phyloP scores from a whole-genome alignment of 129 eudicot species.

The Pittosporum tobira region DNA sequence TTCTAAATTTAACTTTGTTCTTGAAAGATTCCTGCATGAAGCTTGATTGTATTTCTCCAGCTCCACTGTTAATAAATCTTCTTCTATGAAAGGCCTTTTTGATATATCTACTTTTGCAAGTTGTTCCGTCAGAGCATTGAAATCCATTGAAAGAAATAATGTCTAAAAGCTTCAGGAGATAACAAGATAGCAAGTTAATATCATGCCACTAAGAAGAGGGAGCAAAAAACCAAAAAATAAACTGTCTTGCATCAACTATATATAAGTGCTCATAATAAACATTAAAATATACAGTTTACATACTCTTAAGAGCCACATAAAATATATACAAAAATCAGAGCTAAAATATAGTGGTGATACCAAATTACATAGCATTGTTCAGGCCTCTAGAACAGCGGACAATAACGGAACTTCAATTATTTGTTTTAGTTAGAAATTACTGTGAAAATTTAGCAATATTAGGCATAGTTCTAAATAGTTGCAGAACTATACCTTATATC shows the following conservation, averaged over 20 bases:
- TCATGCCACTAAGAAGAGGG: background rate
- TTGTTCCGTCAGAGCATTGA: constrained; percentile 52
- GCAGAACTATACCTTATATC: too few species aligned
- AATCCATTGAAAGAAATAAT: constrained; percentile 59
- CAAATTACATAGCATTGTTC: too few species aligned
- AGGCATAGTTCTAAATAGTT: too few species aligned
- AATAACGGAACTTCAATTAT: too few species aligned
- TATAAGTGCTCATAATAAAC: background rate
- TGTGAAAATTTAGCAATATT: too few species aligned
- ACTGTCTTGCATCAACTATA: too few species aligned
- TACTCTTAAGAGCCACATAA: too few species aligned
- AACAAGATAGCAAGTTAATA: background rate
- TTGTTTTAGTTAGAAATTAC: too few species aligned
- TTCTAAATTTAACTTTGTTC: background rate
- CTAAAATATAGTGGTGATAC: too few species aligned
- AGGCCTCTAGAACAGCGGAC: too few species aligned
- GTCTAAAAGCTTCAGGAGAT: constrained; percentile 32
- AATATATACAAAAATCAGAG: too few species aligned
- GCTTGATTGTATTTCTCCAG: constrained; percentile 32
- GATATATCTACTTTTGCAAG: constrained; percentile 56
- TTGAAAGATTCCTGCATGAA: constrained; percentile 4
- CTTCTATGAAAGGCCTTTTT: constrained; percentile 58
- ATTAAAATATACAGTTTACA: too few species aligned
- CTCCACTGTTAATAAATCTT: constrained; percentile 47
- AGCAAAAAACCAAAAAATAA: background rate